A percentile compares a stretch with the other conserved stretches of the same genome.
phyloP scores from a whole-genome alignment of 2,329 filamentous ascomycete genomes.

The Sphaerostilbella broomeana region DNA sequence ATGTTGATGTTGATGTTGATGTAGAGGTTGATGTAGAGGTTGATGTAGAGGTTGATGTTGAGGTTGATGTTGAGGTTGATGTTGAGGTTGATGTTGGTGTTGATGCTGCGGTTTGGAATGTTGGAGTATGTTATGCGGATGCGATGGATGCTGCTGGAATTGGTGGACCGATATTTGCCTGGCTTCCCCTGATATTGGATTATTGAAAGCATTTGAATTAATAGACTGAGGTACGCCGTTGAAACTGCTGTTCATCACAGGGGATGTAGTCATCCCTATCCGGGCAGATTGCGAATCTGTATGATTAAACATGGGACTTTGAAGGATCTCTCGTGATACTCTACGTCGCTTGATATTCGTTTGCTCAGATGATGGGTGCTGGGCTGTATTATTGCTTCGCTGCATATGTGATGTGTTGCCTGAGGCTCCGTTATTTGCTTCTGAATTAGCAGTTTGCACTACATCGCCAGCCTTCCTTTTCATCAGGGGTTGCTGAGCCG shows the following conservation, averaged over 20 bases:
- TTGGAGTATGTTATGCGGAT: slow-evolving; percentile 2
- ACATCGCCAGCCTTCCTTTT: slow-evolving; percentile 10
- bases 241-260: slow-evolving; percentile 10
- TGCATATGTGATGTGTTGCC: slow-evolving; percentile 8
- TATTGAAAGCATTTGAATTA: slow-evolving; percentile 15
- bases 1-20: slow-evolving; percentile 10
- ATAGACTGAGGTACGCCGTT: slow-evolving; percentile 13
- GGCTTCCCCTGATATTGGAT: slow-evolving; percentile 12
- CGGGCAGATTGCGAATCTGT: slow-evolving; percentile 13
- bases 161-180: slow-evolving; percentile 12
- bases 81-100: slow-evolving; percentile 5
- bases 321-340: slow-evolving; percentile 18
- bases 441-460: neutral
- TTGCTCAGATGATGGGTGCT: slow-evolving; percentile 14
- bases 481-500: neutral
- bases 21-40: slow-evolving; percentile 5
- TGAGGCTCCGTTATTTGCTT: neutral
- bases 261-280: slow-evolving; percentile 12
- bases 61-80: too few species aligned
- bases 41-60: slow-evolving; percentile 8
- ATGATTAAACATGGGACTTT: slow-evolving; percentile 7
- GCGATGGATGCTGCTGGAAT: slow-evolving; percentile 13
- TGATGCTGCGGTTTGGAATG: too few species aligned
- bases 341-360: slow-evolving; percentile 21
- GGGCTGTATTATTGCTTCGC: slow-evolving; percentile 11